Conservation (phyloP, 352 stramenopile genomes). For the Pythium brachiatum region DNA sequence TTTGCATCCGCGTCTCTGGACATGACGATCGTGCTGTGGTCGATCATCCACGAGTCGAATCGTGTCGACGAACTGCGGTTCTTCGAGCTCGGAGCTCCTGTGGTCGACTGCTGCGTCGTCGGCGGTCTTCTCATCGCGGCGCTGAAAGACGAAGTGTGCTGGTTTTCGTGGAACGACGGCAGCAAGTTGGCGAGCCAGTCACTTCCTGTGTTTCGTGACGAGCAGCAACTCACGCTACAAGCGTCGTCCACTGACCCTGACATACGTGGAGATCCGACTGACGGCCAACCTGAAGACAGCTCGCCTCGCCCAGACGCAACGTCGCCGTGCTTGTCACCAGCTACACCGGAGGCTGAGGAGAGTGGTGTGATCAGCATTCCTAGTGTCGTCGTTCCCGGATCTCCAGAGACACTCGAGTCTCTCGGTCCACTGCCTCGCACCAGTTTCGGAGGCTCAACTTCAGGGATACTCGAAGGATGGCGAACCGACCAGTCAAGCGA, state of each 20-base stretch:
- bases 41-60: slow-evolving; percentile 19
- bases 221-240: neutral
- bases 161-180: slow-evolving; percentile 15
- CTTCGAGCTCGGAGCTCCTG: slow-evolving; percentile 55
- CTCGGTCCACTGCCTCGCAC: slow-evolving; percentile 18
- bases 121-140: slow-evolving; percentile 13
- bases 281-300: slow-evolving; percentile 6
- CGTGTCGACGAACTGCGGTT: slow-evolving; percentile 50
- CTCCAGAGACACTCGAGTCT: slow-evolving; percentile 12
- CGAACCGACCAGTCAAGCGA: slow-evolving; percentile 18
- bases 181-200: neutral
- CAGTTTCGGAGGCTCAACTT: slow-evolving; percentile 4
- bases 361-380: slow-evolving; percentile 26
- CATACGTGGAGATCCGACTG: neutral
- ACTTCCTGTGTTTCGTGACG: neutral
- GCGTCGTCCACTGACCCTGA: neutral
- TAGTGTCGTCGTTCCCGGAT: slow-evolving; percentile 19
- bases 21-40: slow-evolving; percentile 65
- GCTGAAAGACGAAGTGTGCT: slow-evolving; percentile 22
- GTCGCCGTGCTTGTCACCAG: neutral
- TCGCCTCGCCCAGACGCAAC: slow-evolving; percentile 6
- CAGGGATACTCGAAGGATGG: slow-evolving; percentile 17
- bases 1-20: slow-evolving; percentile 60
- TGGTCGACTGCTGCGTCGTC: slow-evolving; percentile 44
- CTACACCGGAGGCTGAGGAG: slow-evolving; percentile 13